Evolutionary conservation across 2,329 filamentous ascomycete genomes (phyloP), one percentile per base, ranked within the genome.

Genomic region (Orbilia javanica): DNA sequence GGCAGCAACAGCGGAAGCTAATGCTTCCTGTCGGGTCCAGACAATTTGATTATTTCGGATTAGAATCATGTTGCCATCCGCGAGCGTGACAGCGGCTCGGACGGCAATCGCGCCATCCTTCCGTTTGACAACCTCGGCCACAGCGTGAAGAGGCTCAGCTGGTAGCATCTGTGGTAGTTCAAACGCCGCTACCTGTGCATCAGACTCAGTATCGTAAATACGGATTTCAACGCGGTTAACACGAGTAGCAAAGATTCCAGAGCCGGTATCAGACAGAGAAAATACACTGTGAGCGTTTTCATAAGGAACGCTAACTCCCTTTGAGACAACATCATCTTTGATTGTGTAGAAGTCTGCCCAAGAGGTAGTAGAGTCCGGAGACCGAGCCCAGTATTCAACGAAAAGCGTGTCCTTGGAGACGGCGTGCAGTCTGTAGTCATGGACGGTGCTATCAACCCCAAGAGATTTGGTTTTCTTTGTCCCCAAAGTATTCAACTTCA

Each of bases 301-400:
- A 83, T 97, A 97, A 0, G 75, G 69, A 27, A 79, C 10, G 20
- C 73, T 68, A 25, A 70, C 18, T 6, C 91, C 91, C 83, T 93
- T 93, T n/a, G 87, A 88, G 29, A 95, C 88, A 18, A 87, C 88
- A 67, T 87, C 88, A 75, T 87, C 90, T 84, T 91, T 91, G 75
- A 96, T 88, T 81, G 97, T 93, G 82, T 91, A 97, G 31, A 98
- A 91, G 79, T 96, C 92, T 2, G 92, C 95, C 86, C 92, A 93
- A 82, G 81, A 81, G 20, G 55, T 69, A 13, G 75, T 46, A 3
- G 65, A 60, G 15, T 73, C 75, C 1, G 69, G 18, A 7, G 75
- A 62, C 20, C 57, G 63, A 10, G 74, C 53, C 67, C 67, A 78
- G 53, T 60, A 78, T 60, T 78, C 74, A 13, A 78, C 15, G 63